Percentiles rank a stretch among this genome's conserved stretches.
phyloP scores from a whole-genome alignment of 371 early-diverging fungal species.

The Mycotypha africana region DNA sequence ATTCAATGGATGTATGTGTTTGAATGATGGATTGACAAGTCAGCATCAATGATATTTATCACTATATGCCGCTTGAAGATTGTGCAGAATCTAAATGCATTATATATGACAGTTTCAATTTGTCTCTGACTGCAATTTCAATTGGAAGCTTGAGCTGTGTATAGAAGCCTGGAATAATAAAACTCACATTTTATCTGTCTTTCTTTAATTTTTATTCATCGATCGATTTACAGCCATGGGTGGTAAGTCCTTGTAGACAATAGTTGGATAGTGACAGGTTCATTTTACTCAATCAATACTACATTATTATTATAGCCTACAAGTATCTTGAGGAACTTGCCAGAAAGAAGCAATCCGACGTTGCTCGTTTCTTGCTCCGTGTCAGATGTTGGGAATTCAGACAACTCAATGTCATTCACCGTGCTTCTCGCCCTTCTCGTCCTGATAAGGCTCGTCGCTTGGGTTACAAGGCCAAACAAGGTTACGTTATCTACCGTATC shows the following conservation, averaged over 20 bases:
- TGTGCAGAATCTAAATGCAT: neutral
- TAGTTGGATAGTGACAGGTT: neutral
- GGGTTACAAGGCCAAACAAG: constrained; percentile 99
- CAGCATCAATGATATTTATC: neutral
- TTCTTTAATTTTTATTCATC: neutral
- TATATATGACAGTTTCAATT: neutral
- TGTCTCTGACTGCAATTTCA: neutral
- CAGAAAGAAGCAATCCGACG: constrained; percentile 98
- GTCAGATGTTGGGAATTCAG: constrained; percentile 91
- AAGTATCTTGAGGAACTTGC: constrained; percentile 96
- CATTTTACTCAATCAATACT: no score
- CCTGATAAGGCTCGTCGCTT: constrained; percentile 98
- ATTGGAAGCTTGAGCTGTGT: neutral
- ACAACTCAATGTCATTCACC: constrained; percentile 95
- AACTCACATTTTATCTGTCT: neutral
- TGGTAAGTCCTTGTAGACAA: constrained; percentile 7
- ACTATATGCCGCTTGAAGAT: neutral
- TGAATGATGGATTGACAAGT: no score
- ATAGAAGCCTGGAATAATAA: neutral
- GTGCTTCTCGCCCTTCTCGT: constrained; percentile 95
- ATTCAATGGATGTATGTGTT: no score
- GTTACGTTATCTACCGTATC: constrained; percentile 94
- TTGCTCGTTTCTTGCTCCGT: constrained; percentile 95
- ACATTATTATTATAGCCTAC: constrained; percentile 48
- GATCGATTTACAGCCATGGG: constrained; percentile 12